Conservation (phyloP, 2,329 filamentous ascomycete species). For the Pestalotiopsis sp. region DNA sequence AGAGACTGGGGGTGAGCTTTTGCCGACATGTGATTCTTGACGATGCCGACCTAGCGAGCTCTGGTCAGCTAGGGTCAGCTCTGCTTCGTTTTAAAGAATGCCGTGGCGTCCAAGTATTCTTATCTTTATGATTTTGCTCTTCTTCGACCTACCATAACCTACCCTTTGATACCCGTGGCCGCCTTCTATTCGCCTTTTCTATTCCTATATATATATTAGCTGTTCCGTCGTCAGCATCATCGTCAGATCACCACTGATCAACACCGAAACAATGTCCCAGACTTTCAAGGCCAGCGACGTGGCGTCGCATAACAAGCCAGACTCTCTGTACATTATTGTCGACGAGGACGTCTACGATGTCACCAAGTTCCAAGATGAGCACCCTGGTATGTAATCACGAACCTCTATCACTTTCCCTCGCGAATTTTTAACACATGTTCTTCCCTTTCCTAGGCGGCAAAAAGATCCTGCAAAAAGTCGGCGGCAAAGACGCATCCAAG, state of each 20-base stretch:
- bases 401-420: background rate
- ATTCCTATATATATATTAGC: background rate
- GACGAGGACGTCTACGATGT: constrained; percentile 96
- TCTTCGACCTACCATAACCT: background rate
- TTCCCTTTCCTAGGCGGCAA: constrained; percentile 53
- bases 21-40: constrained; percentile 13
- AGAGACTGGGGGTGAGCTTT: background rate
- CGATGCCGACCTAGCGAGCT: constrained; percentile 4
- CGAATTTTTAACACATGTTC: background rate
- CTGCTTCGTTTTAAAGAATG: constrained; percentile 8
- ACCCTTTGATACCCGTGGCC: background rate
- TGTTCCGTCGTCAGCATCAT: background rate
- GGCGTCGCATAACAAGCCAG: constrained; percentile 85
- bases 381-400: constrained; percentile 64
- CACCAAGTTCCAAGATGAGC: constrained; percentile 84
- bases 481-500: constrained; percentile 68
- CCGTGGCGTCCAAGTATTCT: background rate
- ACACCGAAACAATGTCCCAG: constrained; percentile 72
- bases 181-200: background rate
- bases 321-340: constrained; percentile 86
- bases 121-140: background rate
- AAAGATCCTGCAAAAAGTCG: constrained; percentile 66
- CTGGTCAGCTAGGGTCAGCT: background rate
- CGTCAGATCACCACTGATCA: constrained; percentile 24
- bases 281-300: constrained; percentile 85